phyloP scores from a whole-genome alignment of 192 early-diverging fungal species.

The Gigaspora rosea region DNA sequence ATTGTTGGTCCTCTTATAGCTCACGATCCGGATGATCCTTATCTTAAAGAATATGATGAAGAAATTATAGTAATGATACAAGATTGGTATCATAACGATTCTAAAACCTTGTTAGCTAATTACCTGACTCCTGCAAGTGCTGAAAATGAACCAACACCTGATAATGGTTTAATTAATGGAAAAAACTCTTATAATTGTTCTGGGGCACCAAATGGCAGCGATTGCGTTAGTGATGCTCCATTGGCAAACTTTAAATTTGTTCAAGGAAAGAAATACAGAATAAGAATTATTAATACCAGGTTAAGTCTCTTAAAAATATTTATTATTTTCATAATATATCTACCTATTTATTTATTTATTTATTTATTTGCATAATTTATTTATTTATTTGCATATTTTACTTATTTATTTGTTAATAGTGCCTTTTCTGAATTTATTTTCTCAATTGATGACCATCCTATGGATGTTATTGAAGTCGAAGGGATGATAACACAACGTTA shows the following conservation, averaged over 20 bases:
- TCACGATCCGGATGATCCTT: constrained; percentile 36
- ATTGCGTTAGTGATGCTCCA: constrained; percentile 28
- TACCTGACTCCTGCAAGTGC: constrained; percentile 29
- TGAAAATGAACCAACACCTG: constrained; percentile 31
- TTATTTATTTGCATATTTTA: neutral
- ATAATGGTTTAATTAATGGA: constrained; percentile 59
- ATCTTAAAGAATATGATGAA: constrained; percentile 37
- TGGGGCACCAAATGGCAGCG: constrained; percentile 30
- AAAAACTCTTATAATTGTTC: constrained; percentile 42
- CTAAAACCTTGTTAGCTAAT: constrained; percentile 31
- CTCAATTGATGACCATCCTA: constrained; percentile 67
- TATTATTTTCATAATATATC: neutral
- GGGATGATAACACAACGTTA: constrained; percentile 44
- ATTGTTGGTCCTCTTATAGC: constrained; percentile 20
- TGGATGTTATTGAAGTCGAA: constrained; percentile 74
- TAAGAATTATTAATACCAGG: constrained; percentile 63
- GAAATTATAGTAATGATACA: constrained; percentile 42
- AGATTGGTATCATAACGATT: constrained; percentile 37
- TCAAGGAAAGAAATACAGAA: constrained; percentile 47
- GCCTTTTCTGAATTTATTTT: constrained; percentile 65
- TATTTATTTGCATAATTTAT: too few relatives aligned
- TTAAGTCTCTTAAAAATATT: constrained; percentile 5
- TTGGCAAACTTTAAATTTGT: constrained; percentile 39
- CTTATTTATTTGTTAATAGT: constrained; percentile 19
- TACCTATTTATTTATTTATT: too few relatives aligned